Percentiles rank a stretch among this genome's conserved stretches.
These are phyloP conservation scores for Hanseniaspora clermontiae DNA, from an alignment of 805 yeast species.

Conservation along the genomic window DNA sequence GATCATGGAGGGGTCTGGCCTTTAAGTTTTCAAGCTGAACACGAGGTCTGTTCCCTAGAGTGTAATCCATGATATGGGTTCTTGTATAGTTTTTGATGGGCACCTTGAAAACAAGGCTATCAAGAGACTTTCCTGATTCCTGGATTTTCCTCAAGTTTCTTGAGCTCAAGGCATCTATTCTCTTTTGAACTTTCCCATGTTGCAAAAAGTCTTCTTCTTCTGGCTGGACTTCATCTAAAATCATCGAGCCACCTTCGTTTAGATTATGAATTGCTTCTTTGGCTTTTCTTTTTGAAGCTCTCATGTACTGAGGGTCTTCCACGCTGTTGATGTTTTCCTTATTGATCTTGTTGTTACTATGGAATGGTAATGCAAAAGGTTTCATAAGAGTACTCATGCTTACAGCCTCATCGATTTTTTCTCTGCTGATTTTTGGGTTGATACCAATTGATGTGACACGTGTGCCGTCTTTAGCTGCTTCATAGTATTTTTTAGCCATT, in stretches of 20 bases:
- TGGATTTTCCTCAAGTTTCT: constrained; percentile 34
- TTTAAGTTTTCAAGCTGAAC: constrained; percentile 34
- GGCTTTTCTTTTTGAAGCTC: constrained; percentile 21
- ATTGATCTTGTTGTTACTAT: constrained; percentile 3
- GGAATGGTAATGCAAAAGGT: constrained; percentile 61
- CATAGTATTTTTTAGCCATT: constrained; percentile 12
- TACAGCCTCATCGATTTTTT: constrained; percentile 43
- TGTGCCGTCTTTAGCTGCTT: constrained; percentile 16
- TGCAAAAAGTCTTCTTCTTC: constrained; percentile 2
- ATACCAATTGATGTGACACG: constrained; percentile 56
- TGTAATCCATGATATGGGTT: constrained; percentile 50
- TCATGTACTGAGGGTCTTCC: constrained; percentile 14
- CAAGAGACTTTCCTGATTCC: constrained; percentile 25
- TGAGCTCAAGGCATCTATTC: constrained; percentile 51
- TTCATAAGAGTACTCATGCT: constrained; percentile 41
- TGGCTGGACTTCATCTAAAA: constrained; percentile 15
- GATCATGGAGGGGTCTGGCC: constrained; percentile 94
- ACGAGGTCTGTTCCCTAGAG: constrained; percentile 68
- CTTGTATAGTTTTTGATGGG: constrained; percentile 40
- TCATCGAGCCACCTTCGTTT: constrained; percentile 28
- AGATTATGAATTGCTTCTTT: constrained; percentile 8
- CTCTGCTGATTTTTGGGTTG: constrained; percentile 43
- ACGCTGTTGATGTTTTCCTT: constrained; percentile 16
- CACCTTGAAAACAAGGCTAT: constrained; percentile 35
- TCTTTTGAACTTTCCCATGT: constrained; percentile 16